Base-by-base conservation (phyloP, 2,329 filamentous ascomycete genomes). In the Ambrosiella beaveri region DNA sequence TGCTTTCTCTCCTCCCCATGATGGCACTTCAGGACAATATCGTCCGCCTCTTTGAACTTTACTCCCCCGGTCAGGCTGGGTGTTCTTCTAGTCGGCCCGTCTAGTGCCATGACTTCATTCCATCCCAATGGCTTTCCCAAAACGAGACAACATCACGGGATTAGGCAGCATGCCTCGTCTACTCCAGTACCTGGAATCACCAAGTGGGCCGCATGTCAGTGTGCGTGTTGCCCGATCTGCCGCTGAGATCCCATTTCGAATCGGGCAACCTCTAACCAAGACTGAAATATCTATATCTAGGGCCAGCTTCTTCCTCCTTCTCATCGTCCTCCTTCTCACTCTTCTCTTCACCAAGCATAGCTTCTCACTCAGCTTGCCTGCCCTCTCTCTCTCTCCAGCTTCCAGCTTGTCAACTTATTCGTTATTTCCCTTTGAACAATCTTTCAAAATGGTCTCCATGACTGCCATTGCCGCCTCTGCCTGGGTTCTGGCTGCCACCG, bases 401-500 rank as follows among this genome's bases (percentile, higher is more conserved):
- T 44, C n/a, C 40, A 36, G 41, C 52, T 41, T 41, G 38, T 17
- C 52, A 56, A 39, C 49, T 51, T 52, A 45, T 59, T 54, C 35
- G 44, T 27, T 39, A 27, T 50, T 27, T 15, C 15, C 35, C 15
- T 39, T 51, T 27, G 35, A 49, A 56, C 35, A 39, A 17, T 58
- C 57, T n/a, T 56, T 56, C 17, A 60, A 45, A 50, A 60, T 60
- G 59, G 59, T 60, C 27, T 58, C 56, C 38, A 60, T 58, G 59
- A 51, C 56, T 40, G 59, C 56, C 47, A 41, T 60, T 15, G 52
- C 53, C 9, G 59, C 59, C 17, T 52, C 59, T 7, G 52, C 59
- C 35, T 60, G 59, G 59, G 27, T 58, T 40, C 45, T 60, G 44
- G 56, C 59, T 17, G 59, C 59, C 56, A 60, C 59, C 36, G 56